Evolutionary conservation across 192 early-diverging fungal genomes (phyloP), one percentile per base, ranked within the genome.

Genomic region (Coemansia sp.): DNA sequence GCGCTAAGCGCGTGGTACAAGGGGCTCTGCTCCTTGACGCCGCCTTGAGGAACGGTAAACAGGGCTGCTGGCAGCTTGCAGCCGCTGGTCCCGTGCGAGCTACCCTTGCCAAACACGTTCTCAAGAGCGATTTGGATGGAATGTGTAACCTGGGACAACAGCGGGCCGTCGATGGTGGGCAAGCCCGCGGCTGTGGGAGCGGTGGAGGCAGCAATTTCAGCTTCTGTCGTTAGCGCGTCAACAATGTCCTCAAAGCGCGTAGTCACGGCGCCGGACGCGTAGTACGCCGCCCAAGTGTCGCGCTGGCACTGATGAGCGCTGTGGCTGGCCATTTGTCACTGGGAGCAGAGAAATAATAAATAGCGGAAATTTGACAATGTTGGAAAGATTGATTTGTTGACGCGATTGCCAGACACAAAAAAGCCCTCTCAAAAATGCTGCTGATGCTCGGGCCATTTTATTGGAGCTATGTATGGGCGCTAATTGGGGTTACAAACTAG

Each of bases 281-380:
- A 79, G 67, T 73, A 79, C 45, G 71, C 67, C 27, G 67, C 71
- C 77, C 77, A 79, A 49, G 67, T 67, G 32, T 73, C 70, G 38
- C 77, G 77, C 56, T 79, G 77, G 60, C 77, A 70, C 67, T 73
- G 64, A 57, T 69, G 63, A 47, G 60, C 43, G 45, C 70, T 62
- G 39, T 67, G 68, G 24, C 67, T 38, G n/a, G 76, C 70, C 76
- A 78, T 78, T 68, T 68, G 53, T 43, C 29, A 64, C 42, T 24
- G 19, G 25, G 17, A 5, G 29, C n/a, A 25, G n/a, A 29, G 49
- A 6, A 37, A 15, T 24, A 31, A 31, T 24, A 22, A 24, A 27
- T 6, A 27, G 4, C 0, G 4, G 22, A 27, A 10, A 24, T 24
- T 47, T 47, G 47, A 3, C 22, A 27, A 49, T 27, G n/a, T n/a